Evolutionary conservation across 2,329 filamentous ascomycete species (phyloP).

Genomic region (Paraconiothyrium brasiliense): DNA sequence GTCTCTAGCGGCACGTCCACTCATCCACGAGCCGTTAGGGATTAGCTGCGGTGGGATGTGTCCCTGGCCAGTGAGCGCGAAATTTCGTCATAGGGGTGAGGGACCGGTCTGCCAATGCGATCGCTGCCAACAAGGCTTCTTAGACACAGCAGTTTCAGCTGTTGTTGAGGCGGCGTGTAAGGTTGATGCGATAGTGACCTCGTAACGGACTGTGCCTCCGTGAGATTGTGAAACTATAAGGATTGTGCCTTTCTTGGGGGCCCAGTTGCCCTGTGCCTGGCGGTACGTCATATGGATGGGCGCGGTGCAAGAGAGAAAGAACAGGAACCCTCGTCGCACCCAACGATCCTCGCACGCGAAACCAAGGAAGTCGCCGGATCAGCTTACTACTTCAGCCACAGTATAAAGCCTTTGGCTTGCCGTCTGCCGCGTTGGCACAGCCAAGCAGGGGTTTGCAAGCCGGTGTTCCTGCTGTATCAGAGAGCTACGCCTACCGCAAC

Average conservation of each 20-base stretch:
- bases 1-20: constrained; percentile 1
- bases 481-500: constrained; percentile 7
- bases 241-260: constrained; percentile 1
- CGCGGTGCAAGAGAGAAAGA: constrained; percentile 3
- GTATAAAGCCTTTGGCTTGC: constrained; percentile 14
- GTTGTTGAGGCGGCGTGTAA: constrained; percentile 8
- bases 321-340: constrained; percentile 11
- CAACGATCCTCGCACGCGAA: constrained; percentile 12
- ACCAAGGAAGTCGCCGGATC: constrained; percentile 19
- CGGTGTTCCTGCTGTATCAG: constrained; percentile 8
- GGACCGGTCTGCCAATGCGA: constrained; percentile 1
- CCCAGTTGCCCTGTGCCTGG: constrained; percentile 14
- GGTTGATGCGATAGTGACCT: constrained; percentile 19
- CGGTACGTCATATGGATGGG: constrained; percentile 26
- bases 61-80: not conserved
- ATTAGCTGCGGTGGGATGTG: constrained; percentile 3
- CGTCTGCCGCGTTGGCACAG: constrained; percentile 8
- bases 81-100: not conserved
- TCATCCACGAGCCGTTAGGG: not conserved
- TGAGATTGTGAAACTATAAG: not conserved
- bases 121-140: not conserved
- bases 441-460: constrained; percentile 5
- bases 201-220: not conserved
- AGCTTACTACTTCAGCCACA: not conserved
- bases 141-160: not conserved